Conservation (phyloP, 495 filamentous ascomycete genomes). For the Friedmanniomyces endolithicus region DNA sequence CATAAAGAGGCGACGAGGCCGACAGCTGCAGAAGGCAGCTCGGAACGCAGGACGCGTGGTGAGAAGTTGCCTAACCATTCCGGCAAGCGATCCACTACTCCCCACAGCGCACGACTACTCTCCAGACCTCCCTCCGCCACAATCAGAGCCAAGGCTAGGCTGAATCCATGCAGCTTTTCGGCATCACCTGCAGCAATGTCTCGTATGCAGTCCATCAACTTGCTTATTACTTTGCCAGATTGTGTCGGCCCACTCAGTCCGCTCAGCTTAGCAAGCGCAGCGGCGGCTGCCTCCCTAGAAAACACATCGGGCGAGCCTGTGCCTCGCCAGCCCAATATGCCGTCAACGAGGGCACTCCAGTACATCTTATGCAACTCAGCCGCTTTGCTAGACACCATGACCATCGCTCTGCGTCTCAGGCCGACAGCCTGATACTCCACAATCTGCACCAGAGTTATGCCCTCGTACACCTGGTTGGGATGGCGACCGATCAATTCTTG, state of each 20-base stretch:
- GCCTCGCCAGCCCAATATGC: conserved; percentile 77
- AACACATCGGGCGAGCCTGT: conserved; percentile 61
- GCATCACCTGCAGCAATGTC: conserved; percentile 12
- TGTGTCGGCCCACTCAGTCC: conserved; percentile 32
- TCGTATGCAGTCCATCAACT: not conserved
- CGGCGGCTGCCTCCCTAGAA: conserved; percentile 59
- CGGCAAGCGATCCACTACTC: not conserved
- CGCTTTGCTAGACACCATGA: conserved; percentile 56
- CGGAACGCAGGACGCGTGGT: conserved; percentile 8
- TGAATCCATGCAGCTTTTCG: conserved; percentile 29
- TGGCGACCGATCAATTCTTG: conserved; percentile 92
- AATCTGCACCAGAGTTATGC: conserved; percentile 72
- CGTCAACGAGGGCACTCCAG: conserved; percentile 54
- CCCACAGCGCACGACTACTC: not conserved
- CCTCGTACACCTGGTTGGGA: conserved; percentile 65
- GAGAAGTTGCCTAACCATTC: conserved; percentile 2
- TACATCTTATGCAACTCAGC: conserved; percentile 54
- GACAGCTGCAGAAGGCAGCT: conserved; percentile 7
- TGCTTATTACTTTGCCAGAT: not conserved
- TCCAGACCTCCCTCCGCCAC: not conserved
- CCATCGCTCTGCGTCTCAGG: conserved; percentile 66
- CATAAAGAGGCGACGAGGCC: conserved; percentile 5
- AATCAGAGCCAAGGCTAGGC: conserved; percentile 19
- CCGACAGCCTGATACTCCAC: conserved; percentile 92
- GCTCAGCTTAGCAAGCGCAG: conserved; percentile 41